These are phyloP conservation scores for Ceratocystis cubensis DNA, from an alignment of 2,329 filamentous ascomycete species.

Conservation along the genomic window DNA sequence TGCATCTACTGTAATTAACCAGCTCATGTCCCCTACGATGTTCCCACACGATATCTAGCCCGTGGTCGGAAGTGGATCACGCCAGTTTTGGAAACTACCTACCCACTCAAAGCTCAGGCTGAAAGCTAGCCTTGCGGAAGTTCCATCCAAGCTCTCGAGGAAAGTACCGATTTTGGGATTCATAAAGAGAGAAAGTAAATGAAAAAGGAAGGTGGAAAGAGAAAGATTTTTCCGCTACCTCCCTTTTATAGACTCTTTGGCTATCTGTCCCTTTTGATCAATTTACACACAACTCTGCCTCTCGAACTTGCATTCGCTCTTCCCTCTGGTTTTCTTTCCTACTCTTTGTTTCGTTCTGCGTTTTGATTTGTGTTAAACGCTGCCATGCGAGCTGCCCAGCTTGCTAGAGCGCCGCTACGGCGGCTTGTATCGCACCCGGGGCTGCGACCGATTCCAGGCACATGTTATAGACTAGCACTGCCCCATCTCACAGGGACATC, in stretches of 20 bases:
- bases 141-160: neutral
- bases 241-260: neutral
- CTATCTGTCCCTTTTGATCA: neutral
- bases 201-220: neutral
- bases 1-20: too few relatives aligned
- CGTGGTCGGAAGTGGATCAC: constrained; percentile 5
- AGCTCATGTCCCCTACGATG: neutral
- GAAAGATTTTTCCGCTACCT: neutral
- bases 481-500: neutral
- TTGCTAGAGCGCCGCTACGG: constrained; percentile 1
- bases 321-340: neutral
- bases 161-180: constrained; percentile 2
- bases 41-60: neutral
- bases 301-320: neutral
- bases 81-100: constrained; percentile 1
- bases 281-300: neutral
- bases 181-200: neutral
- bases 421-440: neutral
- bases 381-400: constrained; percentile 7
- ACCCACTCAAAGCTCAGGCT: neutral
- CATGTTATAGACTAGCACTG: neutral
- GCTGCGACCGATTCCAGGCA: neutral
- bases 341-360: neutral
- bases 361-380: neutral
- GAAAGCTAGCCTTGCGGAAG: constrained; percentile 3